Base-by-base conservation (phyloP, 2,329 filamentous ascomycete species). In the Pseudocercospora cruenta region DNA sequence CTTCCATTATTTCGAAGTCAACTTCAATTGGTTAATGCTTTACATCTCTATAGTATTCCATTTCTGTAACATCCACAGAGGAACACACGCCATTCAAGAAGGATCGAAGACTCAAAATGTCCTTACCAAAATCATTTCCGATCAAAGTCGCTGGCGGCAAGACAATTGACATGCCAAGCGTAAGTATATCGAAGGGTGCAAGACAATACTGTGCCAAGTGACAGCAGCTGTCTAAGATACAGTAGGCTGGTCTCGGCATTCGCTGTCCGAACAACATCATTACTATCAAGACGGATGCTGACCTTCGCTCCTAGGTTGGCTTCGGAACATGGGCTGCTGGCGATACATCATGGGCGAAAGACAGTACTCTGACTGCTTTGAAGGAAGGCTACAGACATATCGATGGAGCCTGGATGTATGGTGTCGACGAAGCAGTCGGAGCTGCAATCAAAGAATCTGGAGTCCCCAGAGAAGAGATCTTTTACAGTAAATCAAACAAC, bases 371-470 rank as follows among this genome's bases (percentile, higher is more conserved):
- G 7, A 63, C 63, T 7, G 73, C 72, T 3, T 54, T 75, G 22
- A 69, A 72, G 59, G 65, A 58, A 10, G 73, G 73, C n/a, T 74
- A 75, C 58, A 67, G 73, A 26, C 72, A 74, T 47, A 61, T 74
- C 12, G 73, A 75, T 58, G 69, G 69, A 53, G 72, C 71, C 1
- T 78, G 78, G 21, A 67, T 70, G 59, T 74, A 75, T 24, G 70
- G 68, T 16, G 65, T 71, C 2, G 69, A 70, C 49, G 60, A 70
- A 57, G 57, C 62, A 16, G 63, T 74, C 22, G 69, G 72, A 14
- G 47, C 68, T 33, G 73, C 72, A 10, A 72, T 73, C 65, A 58
- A 55, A 59, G 69, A 72, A 49, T 69, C 62, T 33, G 72, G 71
- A 21, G 53, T 74, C 28, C 71, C 72, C 6, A 58, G 72, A 24